phyloP scores from a whole-genome alignment of 371 early-diverging fungal species.

The Haplosporangium sp. region DNA sequence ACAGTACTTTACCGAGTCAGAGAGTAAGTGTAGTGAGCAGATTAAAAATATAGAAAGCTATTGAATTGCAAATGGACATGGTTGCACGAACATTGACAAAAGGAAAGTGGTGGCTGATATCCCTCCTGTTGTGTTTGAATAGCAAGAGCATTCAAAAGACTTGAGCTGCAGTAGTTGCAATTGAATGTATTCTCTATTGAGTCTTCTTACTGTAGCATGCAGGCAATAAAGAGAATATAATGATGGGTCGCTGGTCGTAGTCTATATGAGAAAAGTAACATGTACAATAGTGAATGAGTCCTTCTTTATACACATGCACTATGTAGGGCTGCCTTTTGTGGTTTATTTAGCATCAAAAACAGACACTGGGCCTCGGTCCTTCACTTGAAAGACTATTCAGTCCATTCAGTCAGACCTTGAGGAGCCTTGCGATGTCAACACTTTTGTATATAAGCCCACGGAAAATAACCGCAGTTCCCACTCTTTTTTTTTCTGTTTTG shows the following conservation, averaged over 20 bases:
- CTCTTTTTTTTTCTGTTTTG: slow-evolving; percentile 17
- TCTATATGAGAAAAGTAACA: background rate
- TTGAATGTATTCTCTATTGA: too few species aligned
- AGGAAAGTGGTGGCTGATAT: too few species aligned
- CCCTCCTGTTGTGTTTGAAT: too few species aligned
- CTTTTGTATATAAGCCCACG: slow-evolving; percentile 22
- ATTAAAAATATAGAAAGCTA: too few species aligned
- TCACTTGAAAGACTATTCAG: background rate
- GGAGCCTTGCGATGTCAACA: too few species aligned
- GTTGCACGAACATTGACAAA: too few species aligned
- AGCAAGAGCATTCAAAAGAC: too few species aligned
- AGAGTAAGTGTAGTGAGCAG: too few species aligned
- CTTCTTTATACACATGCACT: background rate
- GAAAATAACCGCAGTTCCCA: slow-evolving; percentile 18
- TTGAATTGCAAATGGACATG: too few species aligned
- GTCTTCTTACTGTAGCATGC: too few species aligned
- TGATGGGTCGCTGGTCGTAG: background rate
- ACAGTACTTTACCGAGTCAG: too few species aligned
- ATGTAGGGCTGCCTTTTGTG: background rate
- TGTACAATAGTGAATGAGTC: background rate
- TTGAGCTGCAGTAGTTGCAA: too few species aligned
- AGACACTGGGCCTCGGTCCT: slow-evolving; percentile 4
- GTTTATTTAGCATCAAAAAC: background rate
- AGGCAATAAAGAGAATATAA: background rate
- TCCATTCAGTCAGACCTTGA: background rate